Percentiles rank a stretch among this genome's conserved stretches.
These are phyloP conservation scores for Leptosphaerulina australis DNA, from an alignment of 2,329 filamentous ascomycete genomes.

Conservation along the genomic window DNA sequence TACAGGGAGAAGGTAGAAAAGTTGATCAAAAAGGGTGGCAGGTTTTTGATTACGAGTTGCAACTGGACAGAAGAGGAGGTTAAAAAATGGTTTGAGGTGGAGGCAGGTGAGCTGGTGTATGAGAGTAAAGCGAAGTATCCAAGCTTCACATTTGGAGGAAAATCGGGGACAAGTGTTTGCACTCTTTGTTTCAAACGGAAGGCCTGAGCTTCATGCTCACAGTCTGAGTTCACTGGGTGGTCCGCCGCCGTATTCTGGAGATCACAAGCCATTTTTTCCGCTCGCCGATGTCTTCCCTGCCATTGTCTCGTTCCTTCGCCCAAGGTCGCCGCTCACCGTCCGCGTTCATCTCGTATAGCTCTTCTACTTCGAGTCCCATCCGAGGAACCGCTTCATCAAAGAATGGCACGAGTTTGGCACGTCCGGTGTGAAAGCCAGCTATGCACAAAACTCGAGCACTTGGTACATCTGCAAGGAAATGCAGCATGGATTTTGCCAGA, in stretches of 20 bases:
- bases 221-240: neutral
- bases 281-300: constrained; percentile 64
- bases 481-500: constrained; percentile 65
- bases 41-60: constrained; percentile 89
- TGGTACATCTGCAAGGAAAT: constrained; percentile 60
- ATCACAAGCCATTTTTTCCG: constrained; percentile 75
- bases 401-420: constrained; percentile 69
- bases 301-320: constrained; percentile 61
- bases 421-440: constrained; percentile 74
- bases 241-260: constrained; percentile 46
- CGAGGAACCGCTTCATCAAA: constrained; percentile 61
- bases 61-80: constrained; percentile 97
- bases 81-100: constrained; percentile 77
- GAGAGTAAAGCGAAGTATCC: constrained; percentile 78
- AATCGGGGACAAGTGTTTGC: constrained; percentile 85
- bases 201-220: constrained; percentile 31
- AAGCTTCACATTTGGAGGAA: constrained; percentile 86
- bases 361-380: constrained; percentile 63
- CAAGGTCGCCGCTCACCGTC: constrained; percentile 68
- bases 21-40: constrained; percentile 72
- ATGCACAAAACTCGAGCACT: constrained; percentile 67
- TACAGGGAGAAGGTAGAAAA: constrained; percentile 73
- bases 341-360: constrained; percentile 72
- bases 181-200: constrained; percentile 76
- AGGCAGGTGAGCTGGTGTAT: constrained; percentile 60